Percentiles rank a stretch among this genome's conserved stretches.
These are phyloP conservation scores for Ascobolus immersus DNA, from an alignment of 495 filamentous ascomycete species.

Conservation along the genomic window DNA sequence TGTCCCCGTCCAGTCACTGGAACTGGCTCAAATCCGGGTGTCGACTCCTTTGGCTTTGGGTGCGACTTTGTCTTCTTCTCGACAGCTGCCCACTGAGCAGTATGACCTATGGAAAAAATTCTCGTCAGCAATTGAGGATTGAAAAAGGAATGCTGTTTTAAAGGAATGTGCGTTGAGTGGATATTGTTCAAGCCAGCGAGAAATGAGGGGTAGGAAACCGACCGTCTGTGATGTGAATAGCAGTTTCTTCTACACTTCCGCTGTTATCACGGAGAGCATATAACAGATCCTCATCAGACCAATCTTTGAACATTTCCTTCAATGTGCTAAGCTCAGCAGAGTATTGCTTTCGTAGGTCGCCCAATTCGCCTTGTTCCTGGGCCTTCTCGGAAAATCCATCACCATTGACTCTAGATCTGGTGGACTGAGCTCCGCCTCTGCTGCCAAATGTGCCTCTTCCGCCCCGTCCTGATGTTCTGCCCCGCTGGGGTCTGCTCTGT, in stretches of 20 bases:
- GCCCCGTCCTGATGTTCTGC: too few species aligned
- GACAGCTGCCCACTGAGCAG: slow-evolving; percentile 87
- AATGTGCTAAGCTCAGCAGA: slow-evolving; percentile 43
- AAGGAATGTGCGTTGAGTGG: slow-evolving; percentile 2
- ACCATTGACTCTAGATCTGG: too few species aligned
- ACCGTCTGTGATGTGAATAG: slow-evolving; percentile 83
- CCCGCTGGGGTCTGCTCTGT: too few species aligned
- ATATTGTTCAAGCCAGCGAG: background rate
- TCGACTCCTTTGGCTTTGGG: slow-evolving; percentile 59
- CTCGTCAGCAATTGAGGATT: slow-evolving; percentile 5
- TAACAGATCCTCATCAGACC: slow-evolving; percentile 77
- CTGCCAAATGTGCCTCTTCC: too few species aligned
- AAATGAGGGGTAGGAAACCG: slow-evolving; percentile 16
- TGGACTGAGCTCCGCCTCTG: too few species aligned
- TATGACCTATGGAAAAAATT: slow-evolving; percentile 37
- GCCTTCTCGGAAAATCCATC: too few species aligned
- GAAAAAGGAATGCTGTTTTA: slow-evolving; percentile 1
- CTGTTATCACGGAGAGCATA: slow-evolving; percentile 77
- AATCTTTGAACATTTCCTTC: slow-evolving; percentile 75
- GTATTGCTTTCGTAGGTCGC: slow-evolving; percentile 73
- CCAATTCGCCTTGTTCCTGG: slow-evolving; percentile 77
- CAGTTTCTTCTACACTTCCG: slow-evolving; percentile 61
- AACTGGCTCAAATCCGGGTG: slow-evolving; percentile 34
- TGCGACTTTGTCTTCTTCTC: slow-evolving; percentile 75
- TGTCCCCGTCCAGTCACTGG: slow-evolving; percentile 30